phyloP scores from a whole-genome alignment of 179 eudicot genomes.

The Silene noctiflora region DNA sequence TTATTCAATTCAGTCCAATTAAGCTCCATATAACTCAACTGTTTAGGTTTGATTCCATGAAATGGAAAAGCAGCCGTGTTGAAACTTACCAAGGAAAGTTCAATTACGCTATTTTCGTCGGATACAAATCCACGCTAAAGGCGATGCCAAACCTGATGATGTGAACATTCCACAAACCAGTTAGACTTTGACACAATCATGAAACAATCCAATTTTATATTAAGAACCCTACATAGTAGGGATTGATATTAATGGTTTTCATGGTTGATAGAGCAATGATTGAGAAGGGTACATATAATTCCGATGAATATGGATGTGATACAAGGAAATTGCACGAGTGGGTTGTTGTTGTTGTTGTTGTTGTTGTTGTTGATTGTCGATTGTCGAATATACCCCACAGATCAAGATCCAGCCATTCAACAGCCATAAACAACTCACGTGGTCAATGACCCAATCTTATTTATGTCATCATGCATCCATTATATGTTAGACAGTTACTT shows the following conservation, averaged over 20 bases:
- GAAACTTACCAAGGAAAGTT: background rate
- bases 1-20: no score
- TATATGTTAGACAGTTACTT: background rate
- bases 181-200: no score
- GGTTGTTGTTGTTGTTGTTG: conserved; percentile 5
- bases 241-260: no score
- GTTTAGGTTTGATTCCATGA: background rate
- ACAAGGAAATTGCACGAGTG: conserved; percentile 30
- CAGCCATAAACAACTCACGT: conserved; percentile 29
- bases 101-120: no score
- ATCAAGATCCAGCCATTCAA: conserved; percentile 19
- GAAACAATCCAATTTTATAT: no score
- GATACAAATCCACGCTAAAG: no score
- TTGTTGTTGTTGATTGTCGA: no score
- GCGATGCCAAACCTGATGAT: no score
- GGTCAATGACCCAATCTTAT: conserved; percentile 21
- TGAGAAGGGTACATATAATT: background rate
- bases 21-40: no score
- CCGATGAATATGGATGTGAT: conserved; percentile 15
- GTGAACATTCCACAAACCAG: no score
- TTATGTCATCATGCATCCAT: background rate
- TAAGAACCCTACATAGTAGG: background rate
- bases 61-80: background rate
- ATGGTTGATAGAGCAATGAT: no score
- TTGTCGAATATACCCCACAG: conserved; percentile 1